A percentile compares a stretch with the other conserved stretches of the same genome.
These are phyloP conservation scores for Lodderomyces metapsilosis DNA, from an alignment of 1,139 yeast genomes.

Conservation along the genomic window DNA sequence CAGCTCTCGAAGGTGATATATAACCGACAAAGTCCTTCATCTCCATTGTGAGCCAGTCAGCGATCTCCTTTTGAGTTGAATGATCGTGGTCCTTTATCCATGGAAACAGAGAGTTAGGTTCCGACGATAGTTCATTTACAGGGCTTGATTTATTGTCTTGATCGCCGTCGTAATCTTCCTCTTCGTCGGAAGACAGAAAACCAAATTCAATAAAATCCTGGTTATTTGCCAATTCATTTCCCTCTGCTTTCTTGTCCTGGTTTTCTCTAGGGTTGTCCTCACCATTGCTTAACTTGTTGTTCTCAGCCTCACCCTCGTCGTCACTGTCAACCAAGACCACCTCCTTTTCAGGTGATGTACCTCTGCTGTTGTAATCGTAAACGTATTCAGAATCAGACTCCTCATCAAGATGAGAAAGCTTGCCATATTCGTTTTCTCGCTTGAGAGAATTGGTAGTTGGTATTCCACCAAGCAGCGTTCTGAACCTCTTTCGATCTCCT, in stretches of 20 bases:
- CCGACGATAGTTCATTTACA: background rate
- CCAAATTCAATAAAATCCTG: constrained; percentile 64
- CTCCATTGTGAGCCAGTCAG: constrained; percentile 87
- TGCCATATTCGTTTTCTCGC: background rate
- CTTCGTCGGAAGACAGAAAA: constrained; percentile 34
- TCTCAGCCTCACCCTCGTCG: constrained; percentile 10
- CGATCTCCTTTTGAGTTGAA: constrained; percentile 68
- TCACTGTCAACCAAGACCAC: constrained; percentile 8
- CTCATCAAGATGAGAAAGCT: background rate
- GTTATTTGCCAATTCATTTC: constrained; percentile 44
- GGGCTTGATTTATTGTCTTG: background rate
- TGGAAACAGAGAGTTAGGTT: constrained; percentile 52
- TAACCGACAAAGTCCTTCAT: constrained; percentile 83
- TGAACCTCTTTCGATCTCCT: background rate
- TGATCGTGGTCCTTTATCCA: constrained; percentile 82
- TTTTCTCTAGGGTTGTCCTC: constrained; percentile 12
- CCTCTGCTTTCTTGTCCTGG: constrained; percentile 12
- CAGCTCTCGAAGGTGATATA: constrained; percentile 81
- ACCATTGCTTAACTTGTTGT: background rate
- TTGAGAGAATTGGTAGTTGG: background rate
- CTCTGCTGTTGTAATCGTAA: constrained; percentile 1
- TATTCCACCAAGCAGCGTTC: background rate
- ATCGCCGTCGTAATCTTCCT: constrained; percentile 22
- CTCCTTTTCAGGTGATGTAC: background rate
- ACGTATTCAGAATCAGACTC: constrained; percentile 2